Evolutionary conservation across 2,329 filamentous ascomycete species (phyloP).

Genomic region (Hymenoscyphus linearis): DNA sequence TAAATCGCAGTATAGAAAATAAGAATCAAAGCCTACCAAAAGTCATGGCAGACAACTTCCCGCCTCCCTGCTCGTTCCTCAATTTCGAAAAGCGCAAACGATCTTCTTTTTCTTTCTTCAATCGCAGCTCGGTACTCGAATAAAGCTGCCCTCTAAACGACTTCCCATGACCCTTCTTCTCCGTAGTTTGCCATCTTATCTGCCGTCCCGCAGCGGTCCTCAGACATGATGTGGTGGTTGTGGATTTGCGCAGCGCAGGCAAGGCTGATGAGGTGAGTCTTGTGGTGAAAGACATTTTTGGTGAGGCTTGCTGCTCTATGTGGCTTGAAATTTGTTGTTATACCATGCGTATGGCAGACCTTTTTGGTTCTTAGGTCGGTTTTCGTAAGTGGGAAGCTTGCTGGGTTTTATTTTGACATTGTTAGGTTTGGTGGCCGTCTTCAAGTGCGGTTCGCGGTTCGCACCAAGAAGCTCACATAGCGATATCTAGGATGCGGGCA

Average conservation of each 20-base stretch:
- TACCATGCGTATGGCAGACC: not conserved
- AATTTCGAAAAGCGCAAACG: constrained; percentile 44
- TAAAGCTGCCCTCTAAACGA: constrained; percentile 55
- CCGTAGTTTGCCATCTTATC: constrained; percentile 25
- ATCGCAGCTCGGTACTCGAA: constrained; percentile 50
- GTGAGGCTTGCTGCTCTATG: not conserved
- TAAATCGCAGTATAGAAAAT: not conserved
- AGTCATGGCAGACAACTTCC: constrained; percentile 47
- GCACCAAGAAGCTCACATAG: not conserved
- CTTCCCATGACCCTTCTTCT: constrained; percentile 20
- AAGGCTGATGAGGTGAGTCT: constrained; percentile 25
- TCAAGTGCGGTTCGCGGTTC: not conserved
- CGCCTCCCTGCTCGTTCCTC: constrained; percentile 35
- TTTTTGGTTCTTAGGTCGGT: not conserved
- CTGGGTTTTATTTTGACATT: not conserved
- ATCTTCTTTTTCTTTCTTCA: constrained; percentile 50
- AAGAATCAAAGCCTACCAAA: constrained; percentile 41
- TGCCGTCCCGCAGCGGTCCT: constrained; percentile 14
- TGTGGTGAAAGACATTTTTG: constrained; percentile 22
- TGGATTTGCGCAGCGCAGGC: constrained; percentile 17
- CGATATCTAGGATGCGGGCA: not conserved
- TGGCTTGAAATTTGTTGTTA: not conserved
- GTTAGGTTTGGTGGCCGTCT: not conserved
- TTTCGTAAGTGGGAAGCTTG: not conserved
- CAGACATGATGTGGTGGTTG: constrained; percentile 18